These are phyloP conservation scores for Nicotiana undulata DNA, from an alignment of 257 asterid species.

Conservation along the genomic window DNA sequence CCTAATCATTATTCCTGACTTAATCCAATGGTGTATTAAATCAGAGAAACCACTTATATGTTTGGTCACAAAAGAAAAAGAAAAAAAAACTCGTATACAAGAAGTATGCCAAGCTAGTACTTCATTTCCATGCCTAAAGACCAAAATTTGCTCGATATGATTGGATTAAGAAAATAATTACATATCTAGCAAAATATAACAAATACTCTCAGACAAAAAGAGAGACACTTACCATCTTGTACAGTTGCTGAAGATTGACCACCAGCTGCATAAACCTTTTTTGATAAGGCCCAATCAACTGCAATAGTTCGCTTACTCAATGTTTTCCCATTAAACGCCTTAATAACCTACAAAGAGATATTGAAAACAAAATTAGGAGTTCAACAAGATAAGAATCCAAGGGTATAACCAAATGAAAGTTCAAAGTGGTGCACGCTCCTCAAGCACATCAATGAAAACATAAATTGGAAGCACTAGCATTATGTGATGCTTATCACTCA, in stretches of 20 bases:
- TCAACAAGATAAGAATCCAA: neutral
- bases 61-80: neutral
- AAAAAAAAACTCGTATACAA: neutral
- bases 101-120: neutral
- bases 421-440: neutral
- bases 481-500: neutral
- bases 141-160: neutral
- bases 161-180: neutral
- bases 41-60: neutral
- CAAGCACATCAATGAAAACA: neutral
- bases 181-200: neutral
- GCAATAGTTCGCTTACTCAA: conserved; percentile 78
- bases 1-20: neutral
- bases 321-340: conserved; percentile 64
- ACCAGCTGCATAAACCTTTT: conserved; percentile 59
- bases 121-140: neutral
- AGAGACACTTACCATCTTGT: conserved; percentile 45
- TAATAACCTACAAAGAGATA: conserved; percentile 52
- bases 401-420: neutral
- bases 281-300: conserved; percentile 92
- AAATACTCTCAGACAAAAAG: conserved; percentile 10
- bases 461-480: neutral
- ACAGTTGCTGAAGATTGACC: conserved; percentile 31
- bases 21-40: neutral
- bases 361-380: neutral